These are phyloP conservation scores for Grammothele lineata DNA, from an alignment of 768 basidiomycete species.

Conservation along the genomic window DNA sequence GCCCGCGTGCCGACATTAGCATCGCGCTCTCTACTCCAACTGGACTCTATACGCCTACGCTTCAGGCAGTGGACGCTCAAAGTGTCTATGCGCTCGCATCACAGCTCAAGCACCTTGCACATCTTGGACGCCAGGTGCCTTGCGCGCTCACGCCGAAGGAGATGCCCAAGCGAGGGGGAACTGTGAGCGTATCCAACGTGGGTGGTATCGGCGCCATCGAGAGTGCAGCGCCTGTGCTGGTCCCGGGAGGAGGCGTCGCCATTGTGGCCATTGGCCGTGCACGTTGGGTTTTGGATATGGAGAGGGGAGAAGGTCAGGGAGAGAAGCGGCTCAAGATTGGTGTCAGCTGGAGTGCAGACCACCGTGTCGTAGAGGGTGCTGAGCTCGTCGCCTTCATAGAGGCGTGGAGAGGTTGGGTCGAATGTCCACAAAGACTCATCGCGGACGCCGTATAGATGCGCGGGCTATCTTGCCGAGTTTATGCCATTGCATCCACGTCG, in stretches of 20 bases:
- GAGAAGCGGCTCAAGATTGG: slow-evolving; percentile 55
- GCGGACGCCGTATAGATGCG: slow-evolving; percentile 34
- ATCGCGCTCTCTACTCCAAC: slow-evolving; percentile 78
- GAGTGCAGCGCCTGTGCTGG: slow-evolving; percentile 67
- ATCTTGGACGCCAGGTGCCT: slow-evolving; percentile 65
- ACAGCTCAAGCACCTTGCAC: slow-evolving; percentile 52
- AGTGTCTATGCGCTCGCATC: slow-evolving; percentile 62
- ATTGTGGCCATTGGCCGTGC: slow-evolving; percentile 81
- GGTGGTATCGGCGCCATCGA: slow-evolving; percentile 76
- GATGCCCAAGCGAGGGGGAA: slow-evolving; percentile 74
- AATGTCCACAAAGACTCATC: slow-evolving; percentile 66
- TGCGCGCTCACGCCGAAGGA: slow-evolving; percentile 59
- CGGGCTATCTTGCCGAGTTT: too few relatives aligned
- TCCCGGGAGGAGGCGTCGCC: slow-evolving; percentile 80
- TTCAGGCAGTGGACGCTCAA: slow-evolving; percentile 48
- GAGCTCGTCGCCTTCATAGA: slow-evolving; percentile 88
- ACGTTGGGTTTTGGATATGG: slow-evolving; percentile 73
- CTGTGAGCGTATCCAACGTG: slow-evolving; percentile 78
- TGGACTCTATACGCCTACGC: slow-evolving; percentile 79
- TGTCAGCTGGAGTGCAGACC: slow-evolving; percentile 84
- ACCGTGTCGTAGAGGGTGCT: slow-evolving; percentile 84
- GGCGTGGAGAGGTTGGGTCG: slow-evolving; percentile 77
- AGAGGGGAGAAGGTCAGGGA: slow-evolving; percentile 42
- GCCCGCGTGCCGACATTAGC: slow-evolving; percentile 69
- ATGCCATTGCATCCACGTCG: too few relatives aligned